Conservation (phyloP, 352 stramenopile species). For the Pythium myriotylum region DNA sequence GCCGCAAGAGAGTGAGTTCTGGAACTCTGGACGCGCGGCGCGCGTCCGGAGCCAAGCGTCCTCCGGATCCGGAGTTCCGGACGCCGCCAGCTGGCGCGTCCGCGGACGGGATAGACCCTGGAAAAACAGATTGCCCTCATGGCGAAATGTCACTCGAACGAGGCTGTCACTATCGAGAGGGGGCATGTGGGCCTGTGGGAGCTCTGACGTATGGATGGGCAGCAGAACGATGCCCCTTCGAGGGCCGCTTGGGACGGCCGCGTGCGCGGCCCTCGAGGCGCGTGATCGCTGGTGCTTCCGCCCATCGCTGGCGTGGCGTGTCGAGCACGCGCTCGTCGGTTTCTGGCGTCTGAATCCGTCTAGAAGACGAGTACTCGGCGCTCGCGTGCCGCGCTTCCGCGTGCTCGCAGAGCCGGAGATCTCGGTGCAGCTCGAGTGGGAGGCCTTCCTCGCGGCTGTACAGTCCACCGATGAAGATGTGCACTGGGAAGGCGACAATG, state of each 20-base stretch:
- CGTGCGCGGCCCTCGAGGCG: neutral
- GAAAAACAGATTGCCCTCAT: no score
- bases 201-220: neutral
- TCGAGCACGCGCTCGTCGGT: slow-evolving; percentile 49
- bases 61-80: no score
- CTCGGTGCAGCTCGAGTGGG: slow-evolving; percentile 21
- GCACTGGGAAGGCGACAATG: neutral
- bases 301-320: slow-evolving; percentile 50
- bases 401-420: slow-evolving; percentile 4
- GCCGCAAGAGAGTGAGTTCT: no score
- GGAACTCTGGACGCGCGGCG: no score
- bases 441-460: slow-evolving; percentile 25
- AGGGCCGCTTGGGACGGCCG: neutral
- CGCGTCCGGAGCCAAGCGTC: no score
- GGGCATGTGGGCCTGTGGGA: no score
- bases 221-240: neutral
- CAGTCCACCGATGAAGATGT: neutral
- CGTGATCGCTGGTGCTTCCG: slow-evolving; percentile 1
- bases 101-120: neutral
- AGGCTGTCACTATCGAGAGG: no score
- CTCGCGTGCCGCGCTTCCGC: slow-evolving; percentile 24
- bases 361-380: slow-evolving; percentile 18
- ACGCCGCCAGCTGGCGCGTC: no score
- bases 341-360: slow-evolving; percentile 46
- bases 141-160: no score